Evolutionary conservation across 208 protist genomes (phyloP).

Genomic region (Entamoeba histolytica): DNA sequence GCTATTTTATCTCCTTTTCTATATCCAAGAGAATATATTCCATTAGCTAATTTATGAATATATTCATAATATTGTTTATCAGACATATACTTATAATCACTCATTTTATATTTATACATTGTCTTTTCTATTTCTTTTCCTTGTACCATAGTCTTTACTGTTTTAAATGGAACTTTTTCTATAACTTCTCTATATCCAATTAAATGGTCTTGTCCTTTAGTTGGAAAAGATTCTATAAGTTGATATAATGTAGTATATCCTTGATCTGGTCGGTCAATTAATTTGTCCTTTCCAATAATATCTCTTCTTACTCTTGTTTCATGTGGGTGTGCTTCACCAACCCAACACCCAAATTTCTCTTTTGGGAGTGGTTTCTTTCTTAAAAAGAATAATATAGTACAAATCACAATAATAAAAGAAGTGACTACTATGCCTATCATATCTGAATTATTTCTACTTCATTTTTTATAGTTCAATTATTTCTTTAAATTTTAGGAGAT

Average conservation of each 20-base stretch:
- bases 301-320: neutral
- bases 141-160: neutral
- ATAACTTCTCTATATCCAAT: neutral
- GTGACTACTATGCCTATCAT: too few relatives aligned
- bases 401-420: neutral
- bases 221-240: neutral
- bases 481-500: too few relatives aligned
- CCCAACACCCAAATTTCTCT: neutral
- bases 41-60: neutral
- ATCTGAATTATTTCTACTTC: too few relatives aligned
- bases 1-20: neutral
- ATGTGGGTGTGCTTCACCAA: neutral
- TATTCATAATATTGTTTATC: neutral
- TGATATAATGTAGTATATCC: neutral
- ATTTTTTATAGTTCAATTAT: too few relatives aligned
- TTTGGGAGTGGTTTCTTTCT: neutral
- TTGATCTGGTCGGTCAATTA: neutral
- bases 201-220: neutral
- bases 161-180: neutral
- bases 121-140: neutral
- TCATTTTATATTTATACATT: neutral
- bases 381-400: neutral
- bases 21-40: neutral
- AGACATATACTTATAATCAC: neutral
- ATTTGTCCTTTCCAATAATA: neutral